Conservation (phyloP, 345 rosid genomes). For the Salix udensis region DNA sequence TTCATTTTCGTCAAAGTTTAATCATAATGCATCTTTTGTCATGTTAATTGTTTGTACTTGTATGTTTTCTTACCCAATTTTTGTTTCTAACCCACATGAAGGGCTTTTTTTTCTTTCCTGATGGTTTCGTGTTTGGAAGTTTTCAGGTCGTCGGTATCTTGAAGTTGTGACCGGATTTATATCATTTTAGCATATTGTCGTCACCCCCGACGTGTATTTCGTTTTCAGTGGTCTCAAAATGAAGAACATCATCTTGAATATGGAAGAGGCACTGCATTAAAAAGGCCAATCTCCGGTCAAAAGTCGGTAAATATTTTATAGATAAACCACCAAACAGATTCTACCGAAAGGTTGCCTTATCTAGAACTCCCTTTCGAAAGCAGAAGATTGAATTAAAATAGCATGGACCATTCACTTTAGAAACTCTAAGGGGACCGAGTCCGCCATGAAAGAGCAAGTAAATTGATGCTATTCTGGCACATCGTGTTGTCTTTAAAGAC, state of each 20-base stretch:
- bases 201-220: conserved; percentile 24
- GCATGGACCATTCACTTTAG: conserved; percentile 21
- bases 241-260: not conserved
- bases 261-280: not conserved
- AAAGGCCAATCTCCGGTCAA: conserved; percentile 11
- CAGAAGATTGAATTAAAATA: not conserved
- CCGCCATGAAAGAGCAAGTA: conserved; percentile 15
- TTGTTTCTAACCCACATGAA: conserved; percentile 30
- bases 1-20: not conserved
- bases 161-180: conserved; percentile 10
- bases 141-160: conserved; percentile 27
- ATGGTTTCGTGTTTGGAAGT: conserved; percentile 19
- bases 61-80: not conserved
- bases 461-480: not conserved
- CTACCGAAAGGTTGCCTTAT: conserved; percentile 36
- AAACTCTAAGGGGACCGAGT: conserved; percentile 9
- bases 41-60: not conserved
- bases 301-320: conserved; percentile 3
- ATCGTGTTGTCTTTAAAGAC: not conserved
- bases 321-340: conserved; percentile 20
- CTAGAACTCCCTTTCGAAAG: conserved; percentile 14
- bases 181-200: conserved; percentile 15
- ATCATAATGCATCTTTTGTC: conserved; percentile 7
- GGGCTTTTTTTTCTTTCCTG: conserved; percentile 28
- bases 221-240: conserved; percentile 19